A percentile compares a stretch with the other conserved stretches of the same genome.
Conservation (phyloP, 305 asterid genomes). For the Caryopteris hybrid region DNA sequence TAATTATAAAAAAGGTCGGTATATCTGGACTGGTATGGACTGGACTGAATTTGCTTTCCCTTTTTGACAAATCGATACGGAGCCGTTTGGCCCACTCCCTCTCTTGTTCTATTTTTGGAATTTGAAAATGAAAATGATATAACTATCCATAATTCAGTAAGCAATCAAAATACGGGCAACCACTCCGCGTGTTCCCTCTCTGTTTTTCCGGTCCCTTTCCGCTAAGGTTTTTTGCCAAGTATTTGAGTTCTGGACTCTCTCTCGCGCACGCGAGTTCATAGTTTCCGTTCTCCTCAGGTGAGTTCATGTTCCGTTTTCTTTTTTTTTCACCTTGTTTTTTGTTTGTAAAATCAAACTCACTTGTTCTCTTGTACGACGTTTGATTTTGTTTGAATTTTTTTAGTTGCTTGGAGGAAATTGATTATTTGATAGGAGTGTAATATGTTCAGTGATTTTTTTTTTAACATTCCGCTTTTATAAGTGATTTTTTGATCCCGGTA, state of each 20-base stretch:
- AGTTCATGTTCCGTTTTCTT: background rate
- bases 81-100: background rate
- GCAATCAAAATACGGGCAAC: background rate
- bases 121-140: background rate
- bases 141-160: background rate
- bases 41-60: conserved; percentile 12
- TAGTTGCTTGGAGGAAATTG: background rate
- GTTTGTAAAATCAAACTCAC: background rate
- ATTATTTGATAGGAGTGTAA: conserved; percentile 9
- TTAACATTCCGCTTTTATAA: background rate
- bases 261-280: conserved; percentile 11
- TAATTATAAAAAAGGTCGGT: background rate
- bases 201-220: conserved; percentile 1
- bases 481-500: background rate
- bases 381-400: background rate
- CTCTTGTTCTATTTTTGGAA: background rate
- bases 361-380: background rate
- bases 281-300: conserved; percentile 10
- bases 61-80: background rate
- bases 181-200: conserved; percentile 10
- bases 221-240: background rate
- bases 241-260: conserved; percentile 8
- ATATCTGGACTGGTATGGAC: background rate
- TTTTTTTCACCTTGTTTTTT: background rate
- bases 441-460: background rate